Base-by-base conservation (phyloP, 1,284 basidiomycete species). In the Malassezia cuniculi region DNA sequence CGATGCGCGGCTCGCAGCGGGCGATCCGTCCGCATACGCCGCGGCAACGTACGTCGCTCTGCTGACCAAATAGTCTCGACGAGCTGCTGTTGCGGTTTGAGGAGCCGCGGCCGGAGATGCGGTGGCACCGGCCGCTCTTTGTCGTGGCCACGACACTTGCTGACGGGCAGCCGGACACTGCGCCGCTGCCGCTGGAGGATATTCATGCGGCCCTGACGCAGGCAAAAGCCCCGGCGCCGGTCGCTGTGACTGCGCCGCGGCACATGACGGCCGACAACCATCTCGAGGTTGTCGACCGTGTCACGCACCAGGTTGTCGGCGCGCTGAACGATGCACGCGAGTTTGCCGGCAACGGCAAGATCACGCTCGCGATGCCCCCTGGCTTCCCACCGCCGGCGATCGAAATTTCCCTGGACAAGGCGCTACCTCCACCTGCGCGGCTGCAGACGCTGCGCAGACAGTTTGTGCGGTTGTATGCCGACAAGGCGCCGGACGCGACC, bases 101-200 rank as follows among this genome's bases (percentile, higher is more conserved):
- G 71, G 90, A 95, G 66, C 90, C 90, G 0, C 87, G 83, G 0
- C 87, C 86, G 1, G 90, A 90, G 80, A 85, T 85, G 9, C 77
- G 89, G 30, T 97, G 90, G 90, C 90, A 97, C 69, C 82, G 86
- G 0, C 90, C 90, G 0, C 74, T 95, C 21, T 83, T 94, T 66
- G 70, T 94, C 0, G 71, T 79, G 9, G 51, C 56, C 21, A 32
- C 37, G 6, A 20, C 41, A 4, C 21, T 16, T 11, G n/a, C 27
- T 7, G 17, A n/a, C 10, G 36, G 24, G 6, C 34, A 34, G 4
- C 31, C 44, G 3, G 47, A 41, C 10, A 11, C 34, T 1, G 14
- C 28, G 2, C 72, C 75, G 17, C 69, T 84, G 3, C 83, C 85
- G 1, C 72, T 71, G 15, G 75, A 78, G 6, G 74, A 77, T 9